Percentiles rank a stretch among this genome's conserved stretches.
Conservation (phyloP, 1,284 basidiomycete species). For the Puccinia horiana region DNA sequence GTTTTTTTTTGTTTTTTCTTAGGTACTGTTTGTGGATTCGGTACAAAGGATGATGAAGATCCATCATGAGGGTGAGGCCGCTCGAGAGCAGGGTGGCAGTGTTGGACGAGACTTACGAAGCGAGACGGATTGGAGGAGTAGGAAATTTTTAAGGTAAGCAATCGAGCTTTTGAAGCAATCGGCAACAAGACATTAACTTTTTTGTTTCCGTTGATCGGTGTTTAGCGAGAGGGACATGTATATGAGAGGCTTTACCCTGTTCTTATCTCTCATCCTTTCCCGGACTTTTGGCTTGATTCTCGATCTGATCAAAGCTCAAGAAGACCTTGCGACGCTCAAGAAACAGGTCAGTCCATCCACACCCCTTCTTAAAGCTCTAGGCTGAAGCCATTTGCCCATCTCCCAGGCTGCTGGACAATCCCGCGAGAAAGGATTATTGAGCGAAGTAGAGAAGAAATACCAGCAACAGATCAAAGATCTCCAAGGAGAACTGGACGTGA, state of each 20-base stretch:
- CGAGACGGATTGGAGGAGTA: constrained; percentile 56
- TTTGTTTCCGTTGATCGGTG: neutral
- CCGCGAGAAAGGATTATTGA: constrained; percentile 29
- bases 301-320: constrained; percentile 85
- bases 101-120: constrained; percentile 53
- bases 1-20: neutral
- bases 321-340: constrained; percentile 80
- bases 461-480: constrained; percentile 44
- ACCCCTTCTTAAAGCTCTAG: neutral
- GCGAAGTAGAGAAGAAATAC: constrained; percentile 49
- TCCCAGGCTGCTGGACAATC: constrained; percentile 37
- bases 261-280: constrained; percentile 88
- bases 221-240: constrained; percentile 47
- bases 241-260: constrained; percentile 66
- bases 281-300: constrained; percentile 88
- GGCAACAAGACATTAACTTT: neutral
- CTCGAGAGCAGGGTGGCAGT: constrained; percentile 36
- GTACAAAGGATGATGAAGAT: constrained; percentile 46
- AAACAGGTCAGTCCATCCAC: constrained; percentile 63
- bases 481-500: constrained; percentile 46
- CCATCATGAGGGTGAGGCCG: constrained; percentile 42
- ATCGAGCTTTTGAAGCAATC: neutral
- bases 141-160: constrained; percentile 55
- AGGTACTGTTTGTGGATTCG: constrained; percentile 47
- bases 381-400: neutral